Base-by-base conservation (phyloP, 306 rosid genomes). In the Cucumis hystrix region DNA sequence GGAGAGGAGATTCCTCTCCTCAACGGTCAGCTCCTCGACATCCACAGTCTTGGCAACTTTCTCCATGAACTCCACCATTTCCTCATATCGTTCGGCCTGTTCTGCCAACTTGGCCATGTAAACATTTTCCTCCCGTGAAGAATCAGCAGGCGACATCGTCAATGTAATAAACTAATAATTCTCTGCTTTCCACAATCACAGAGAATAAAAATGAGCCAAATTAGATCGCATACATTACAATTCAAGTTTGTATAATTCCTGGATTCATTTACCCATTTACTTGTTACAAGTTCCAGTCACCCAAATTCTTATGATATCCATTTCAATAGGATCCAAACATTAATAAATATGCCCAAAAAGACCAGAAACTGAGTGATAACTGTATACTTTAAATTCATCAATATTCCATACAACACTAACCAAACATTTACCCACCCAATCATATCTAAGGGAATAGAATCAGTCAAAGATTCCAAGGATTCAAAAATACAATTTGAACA, bases 51-150 rank as follows among this genome's bases (percentile, higher is more conserved):
- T 93, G 0, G 91, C 97, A 25, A 93, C 97, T 82, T 90, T 93
- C 87, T 93, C 97, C 97, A 93, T 93, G 69, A 93, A 93, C 87
- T 93, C 98, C 8, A 93, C 97, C 98, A 93, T 93, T 84, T 93
- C 98, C 85, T 93, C 98, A 28, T 93, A 93, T 2, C 98, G 83
- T 80, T 93, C 98, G 0, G 97, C 97, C 83, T 93, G 98, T 77
- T 93, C 98, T 0, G 98, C 97, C 79, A 93, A 82, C 86, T 91
- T 93, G 76, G 98, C 98, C 93, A 93, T 63, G 90, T 91, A 93
- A 23, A 93, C 98, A 78, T 88, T 88, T 21, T 93, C 98, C 85
- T 93, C 98, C 2, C 97, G 91, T 2, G 96, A 82, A 41, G 93
- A 84, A 35, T 89, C 90, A 56, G 82, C 20, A 25, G 89, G 74